These are phyloP conservation scores for Dioszegia aurantiaca DNA, from an alignment of 768 basidiomycete genomes.

Conservation along the genomic window DNA sequence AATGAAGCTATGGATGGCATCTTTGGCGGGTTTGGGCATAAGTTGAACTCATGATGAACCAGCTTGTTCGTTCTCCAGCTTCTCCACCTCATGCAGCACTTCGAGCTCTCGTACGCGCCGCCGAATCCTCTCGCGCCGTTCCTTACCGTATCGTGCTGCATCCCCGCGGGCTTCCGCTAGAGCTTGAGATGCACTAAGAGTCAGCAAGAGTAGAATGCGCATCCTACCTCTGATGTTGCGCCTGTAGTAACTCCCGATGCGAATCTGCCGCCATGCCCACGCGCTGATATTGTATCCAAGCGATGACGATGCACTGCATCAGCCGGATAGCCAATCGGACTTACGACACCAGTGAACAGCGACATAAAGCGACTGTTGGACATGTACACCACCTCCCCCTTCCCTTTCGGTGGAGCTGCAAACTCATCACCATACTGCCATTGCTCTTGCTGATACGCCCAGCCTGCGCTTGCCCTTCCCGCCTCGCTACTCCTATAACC, in stretches of 20 bases:
- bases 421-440: conserved; percentile 27
- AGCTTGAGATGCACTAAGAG: conserved; percentile 43
- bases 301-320: conserved; percentile 28
- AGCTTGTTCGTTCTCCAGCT: conserved; percentile 19
- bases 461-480: conserved; percentile 19
- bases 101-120: conserved; percentile 38
- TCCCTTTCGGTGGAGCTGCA: conserved; percentile 19
- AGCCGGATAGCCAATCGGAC: conserved; percentile 10
- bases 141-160: conserved; percentile 44
- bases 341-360: conserved; percentile 32
- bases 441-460: conserved; percentile 17
- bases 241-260: conserved; percentile 30
- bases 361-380: conserved; percentile 42
- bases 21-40: not conserved
- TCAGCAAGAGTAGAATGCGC: not conserved
- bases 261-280: conserved; percentile 27
- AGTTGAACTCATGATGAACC: conserved; percentile 5
- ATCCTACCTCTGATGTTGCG: conserved; percentile 34
- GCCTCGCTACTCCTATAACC: conserved; percentile 25
- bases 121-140: conserved; percentile 46
- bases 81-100: conserved; percentile 42
- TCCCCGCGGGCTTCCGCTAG: conserved; percentile 47
- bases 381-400: conserved; percentile 44
- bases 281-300: conserved; percentile 47
- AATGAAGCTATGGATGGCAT: not conserved